phyloP scores from a whole-genome alignment of 768 basidiomycete species.

The Pleurotus platypus region DNA sequence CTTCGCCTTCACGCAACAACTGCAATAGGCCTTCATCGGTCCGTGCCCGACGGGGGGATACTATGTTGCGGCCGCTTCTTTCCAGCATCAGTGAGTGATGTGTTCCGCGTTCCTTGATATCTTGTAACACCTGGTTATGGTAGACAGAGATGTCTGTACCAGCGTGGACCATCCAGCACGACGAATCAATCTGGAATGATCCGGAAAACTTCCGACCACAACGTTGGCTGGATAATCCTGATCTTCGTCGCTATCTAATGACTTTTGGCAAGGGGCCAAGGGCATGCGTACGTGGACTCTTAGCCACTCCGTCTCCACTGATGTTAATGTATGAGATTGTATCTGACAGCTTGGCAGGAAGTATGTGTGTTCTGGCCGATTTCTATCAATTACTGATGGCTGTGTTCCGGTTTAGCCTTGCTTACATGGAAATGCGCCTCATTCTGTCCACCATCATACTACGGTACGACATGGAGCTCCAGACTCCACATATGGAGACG shows the following conservation, averaged over 20 bases:
- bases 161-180: slow-evolving; percentile 28
- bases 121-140: neutral
- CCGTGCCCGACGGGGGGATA: slow-evolving; percentile 22
- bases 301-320: neutral
- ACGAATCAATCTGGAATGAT: slow-evolving; percentile 25
- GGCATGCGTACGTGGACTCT: slow-evolving; percentile 20
- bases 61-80: slow-evolving; percentile 19
- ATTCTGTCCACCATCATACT: slow-evolving; percentile 18
- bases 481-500: slow-evolving; percentile 14
- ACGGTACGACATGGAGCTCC: slow-evolving; percentile 18
- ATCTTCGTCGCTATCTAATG: slow-evolving; percentile 19
- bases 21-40: slow-evolving; percentile 29
- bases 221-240: slow-evolving; percentile 27
- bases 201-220: slow-evolving; percentile 27
- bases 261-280: slow-evolving; percentile 27
- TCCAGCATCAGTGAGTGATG: slow-evolving; percentile 22
- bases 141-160: slow-evolving; percentile 30
- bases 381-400: too few relatives aligned
- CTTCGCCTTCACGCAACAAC: slow-evolving; percentile 29
- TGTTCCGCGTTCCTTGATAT: too few relatives aligned
- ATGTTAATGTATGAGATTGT: neutral
- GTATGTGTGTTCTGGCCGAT: slow-evolving; percentile 3
- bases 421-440: slow-evolving; percentile 21
- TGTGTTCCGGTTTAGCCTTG: slow-evolving; percentile 13
- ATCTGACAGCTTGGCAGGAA: slow-evolving; percentile 18